Evolutionary conservation across 2,329 filamentous ascomycete species (phyloP).

Genomic region (Pseudonectria buxi): DNA sequence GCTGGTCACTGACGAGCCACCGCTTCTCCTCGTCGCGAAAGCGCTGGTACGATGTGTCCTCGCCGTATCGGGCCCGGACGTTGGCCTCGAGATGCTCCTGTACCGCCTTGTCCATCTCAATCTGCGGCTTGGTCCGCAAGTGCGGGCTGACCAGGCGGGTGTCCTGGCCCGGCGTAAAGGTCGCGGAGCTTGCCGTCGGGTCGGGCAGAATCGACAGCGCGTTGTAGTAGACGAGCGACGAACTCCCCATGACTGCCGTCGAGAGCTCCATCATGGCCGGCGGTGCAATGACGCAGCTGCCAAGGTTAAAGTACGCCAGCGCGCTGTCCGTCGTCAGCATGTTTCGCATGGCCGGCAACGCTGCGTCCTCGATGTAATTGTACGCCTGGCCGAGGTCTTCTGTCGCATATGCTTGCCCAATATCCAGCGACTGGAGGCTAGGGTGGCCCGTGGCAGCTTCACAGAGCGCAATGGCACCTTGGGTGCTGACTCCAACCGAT

Average conservation of each 20-base stretch:
- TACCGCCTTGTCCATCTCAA: slow-evolving; percentile 24
- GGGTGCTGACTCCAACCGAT: slow-evolving; percentile 37
- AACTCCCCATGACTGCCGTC: slow-evolving; percentile 22
- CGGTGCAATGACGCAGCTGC: slow-evolving; percentile 29
- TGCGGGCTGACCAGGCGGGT: slow-evolving; percentile 17
- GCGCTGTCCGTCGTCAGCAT: slow-evolving; percentile 26
- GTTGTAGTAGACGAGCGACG: slow-evolving; percentile 31
- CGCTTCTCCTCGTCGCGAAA: slow-evolving; percentile 32
- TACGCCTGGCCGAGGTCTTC: slow-evolving; percentile 38
- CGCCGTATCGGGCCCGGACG: slow-evolving; percentile 26
- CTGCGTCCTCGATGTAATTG: slow-evolving; percentile 39
- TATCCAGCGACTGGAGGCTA: slow-evolving; percentile 31
- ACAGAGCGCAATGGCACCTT: slow-evolving; percentile 32
- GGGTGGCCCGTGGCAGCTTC: slow-evolving; percentile 28
- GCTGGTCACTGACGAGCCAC: slow-evolving; percentile 33
- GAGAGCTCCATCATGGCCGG: slow-evolving; percentile 22
- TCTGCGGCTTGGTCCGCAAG: slow-evolving; percentile 16
- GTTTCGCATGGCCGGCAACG: slow-evolving; percentile 25
- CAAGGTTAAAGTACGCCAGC: slow-evolving; percentile 37
- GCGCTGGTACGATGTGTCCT: slow-evolving; percentile 21
- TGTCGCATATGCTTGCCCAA: slow-evolving; percentile 42
- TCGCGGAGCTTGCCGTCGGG: slow-evolving; percentile 10
- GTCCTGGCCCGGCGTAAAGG: slow-evolving; percentile 25
- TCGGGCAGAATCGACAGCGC: slow-evolving; percentile 31
- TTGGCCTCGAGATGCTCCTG: slow-evolving; percentile 25